Conservation (phyloP, 352 stramenopile species). For the Elongisporangium senticosum region DNA sequence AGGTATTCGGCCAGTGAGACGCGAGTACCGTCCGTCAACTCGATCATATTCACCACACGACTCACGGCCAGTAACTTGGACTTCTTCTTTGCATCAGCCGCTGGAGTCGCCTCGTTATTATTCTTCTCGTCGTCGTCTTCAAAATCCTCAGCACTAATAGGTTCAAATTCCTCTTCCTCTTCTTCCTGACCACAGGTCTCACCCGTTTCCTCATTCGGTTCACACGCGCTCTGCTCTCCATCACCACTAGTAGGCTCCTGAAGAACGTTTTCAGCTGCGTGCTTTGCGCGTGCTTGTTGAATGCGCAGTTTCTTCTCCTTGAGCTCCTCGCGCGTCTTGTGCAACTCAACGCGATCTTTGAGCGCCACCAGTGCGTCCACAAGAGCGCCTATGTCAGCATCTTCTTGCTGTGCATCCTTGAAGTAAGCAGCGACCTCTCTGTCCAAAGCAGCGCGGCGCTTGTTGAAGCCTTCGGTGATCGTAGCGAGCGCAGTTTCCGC, state of each 20-base stretch:
- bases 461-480: slow-evolving; percentile 30
- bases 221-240: slow-evolving; percentile 4
- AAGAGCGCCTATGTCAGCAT: slow-evolving; percentile 24
- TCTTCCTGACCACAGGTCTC: slow-evolving; percentile 12
- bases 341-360: slow-evolving; percentile 47
- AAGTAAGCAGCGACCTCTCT: slow-evolving; percentile 44
- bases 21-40: slow-evolving; percentile 52
- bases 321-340: slow-evolving; percentile 65
- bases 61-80: not conserved
- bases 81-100: not conserved
- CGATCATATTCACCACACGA: slow-evolving; percentile 39
- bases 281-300: slow-evolving; percentile 36
- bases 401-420: slow-evolving; percentile 16
- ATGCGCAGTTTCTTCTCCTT: slow-evolving; percentile 51
- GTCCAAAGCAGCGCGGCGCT: slow-evolving; percentile 36
- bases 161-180: slow-evolving; percentile 1
- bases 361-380: slow-evolving; percentile 34
- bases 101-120: not conserved
- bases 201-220: slow-evolving; percentile 7
- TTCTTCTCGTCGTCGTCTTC: slow-evolving; percentile 9
- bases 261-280: slow-evolving; percentile 8
- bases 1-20: slow-evolving; percentile 60
- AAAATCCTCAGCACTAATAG: slow-evolving; percentile 17
- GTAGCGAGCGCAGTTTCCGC: slow-evolving; percentile 12
- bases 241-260: not conserved